A percentile compares a stretch with the other conserved stretches of the same genome.
phyloP scores from a whole-genome alignment of 768 basidiomycete genomes.

The Heimioporus sp. region DNA sequence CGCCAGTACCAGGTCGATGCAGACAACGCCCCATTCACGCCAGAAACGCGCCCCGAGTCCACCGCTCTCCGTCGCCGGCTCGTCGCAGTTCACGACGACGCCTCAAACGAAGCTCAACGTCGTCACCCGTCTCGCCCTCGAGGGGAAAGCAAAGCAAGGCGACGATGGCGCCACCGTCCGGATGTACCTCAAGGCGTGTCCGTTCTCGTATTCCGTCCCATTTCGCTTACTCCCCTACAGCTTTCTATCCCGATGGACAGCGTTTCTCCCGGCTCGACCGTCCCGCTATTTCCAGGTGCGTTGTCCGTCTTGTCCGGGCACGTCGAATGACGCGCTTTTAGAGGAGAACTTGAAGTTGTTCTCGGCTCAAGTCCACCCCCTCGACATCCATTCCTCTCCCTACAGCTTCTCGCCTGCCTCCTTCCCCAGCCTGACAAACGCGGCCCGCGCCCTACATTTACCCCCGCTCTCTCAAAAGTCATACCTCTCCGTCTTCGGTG shows the following conservation, averaged over 20 bases:
- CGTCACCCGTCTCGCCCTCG: conserved; percentile 71
- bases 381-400: conserved; percentile 67
- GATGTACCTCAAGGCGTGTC: conserved; percentile 72
- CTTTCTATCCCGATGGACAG: conserved; percentile 67
- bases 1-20: conserved; percentile 6
- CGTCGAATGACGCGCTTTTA: conserved; percentile 24
- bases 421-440: conserved; percentile 63
- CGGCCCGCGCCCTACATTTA: conserved; percentile 66
- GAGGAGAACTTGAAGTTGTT: conserved; percentile 81
- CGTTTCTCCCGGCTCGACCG: conserved; percentile 61
- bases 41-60: conserved; percentile 31
- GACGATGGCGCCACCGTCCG: conserved; percentile 65
- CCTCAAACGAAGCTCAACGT: conserved; percentile 57
- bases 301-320: neutral
- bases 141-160: conserved; percentile 67
- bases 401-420: conserved; percentile 69
- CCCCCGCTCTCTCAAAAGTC: conserved; percentile 58
- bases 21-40: conserved; percentile 23
- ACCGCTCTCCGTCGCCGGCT: conserved; percentile 30
- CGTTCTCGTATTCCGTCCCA: neutral
- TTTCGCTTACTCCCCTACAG: conserved; percentile 32
- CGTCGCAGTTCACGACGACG: conserved; percentile 45
- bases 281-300: conserved; percentile 73
- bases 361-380: conserved; percentile 71
- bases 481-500: conserved; percentile 56